Evolutionary conservation across 2,329 filamentous ascomycete genomes (phyloP).

Genomic region (Pseudogymnoascus sp.): DNA sequence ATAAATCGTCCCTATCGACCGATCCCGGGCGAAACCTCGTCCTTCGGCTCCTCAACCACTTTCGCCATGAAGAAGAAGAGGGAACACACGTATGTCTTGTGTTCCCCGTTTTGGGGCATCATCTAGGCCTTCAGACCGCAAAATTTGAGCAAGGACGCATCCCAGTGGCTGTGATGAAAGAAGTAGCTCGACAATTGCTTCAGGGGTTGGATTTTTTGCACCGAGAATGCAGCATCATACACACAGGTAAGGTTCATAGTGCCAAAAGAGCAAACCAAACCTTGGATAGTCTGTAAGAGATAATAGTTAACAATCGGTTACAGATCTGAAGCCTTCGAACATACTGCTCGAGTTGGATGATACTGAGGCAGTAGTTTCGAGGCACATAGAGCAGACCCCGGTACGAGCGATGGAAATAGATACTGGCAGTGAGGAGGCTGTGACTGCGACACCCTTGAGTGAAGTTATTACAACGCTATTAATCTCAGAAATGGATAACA

Average conservation of each 20-base stretch:
- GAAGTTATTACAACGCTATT: background rate
- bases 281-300: background rate
- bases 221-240: slow-evolving; percentile 18
- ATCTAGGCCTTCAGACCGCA: background rate
- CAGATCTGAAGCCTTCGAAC: background rate
- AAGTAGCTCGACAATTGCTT: slow-evolving; percentile 9
- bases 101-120: background rate
- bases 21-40: background rate
- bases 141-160: background rate
- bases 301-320: background rate
- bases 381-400: background rate
- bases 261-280: background rate
- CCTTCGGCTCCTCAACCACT: background rate
- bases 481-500: background rate
- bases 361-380: background rate
- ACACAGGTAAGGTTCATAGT: slow-evolving; percentile 12
- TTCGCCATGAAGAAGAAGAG: background rate
- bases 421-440: background rate
- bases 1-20: background rate
- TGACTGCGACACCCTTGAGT: background rate
- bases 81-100: background rate
- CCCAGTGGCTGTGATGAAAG: background rate
- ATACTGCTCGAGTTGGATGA: background rate
- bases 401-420: background rate
- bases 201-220: slow-evolving; percentile 16